These are phyloP conservation scores for Chalciporus sphaerocephalus DNA, from an alignment of 768 basidiomycete species.

Conservation along the genomic window DNA sequence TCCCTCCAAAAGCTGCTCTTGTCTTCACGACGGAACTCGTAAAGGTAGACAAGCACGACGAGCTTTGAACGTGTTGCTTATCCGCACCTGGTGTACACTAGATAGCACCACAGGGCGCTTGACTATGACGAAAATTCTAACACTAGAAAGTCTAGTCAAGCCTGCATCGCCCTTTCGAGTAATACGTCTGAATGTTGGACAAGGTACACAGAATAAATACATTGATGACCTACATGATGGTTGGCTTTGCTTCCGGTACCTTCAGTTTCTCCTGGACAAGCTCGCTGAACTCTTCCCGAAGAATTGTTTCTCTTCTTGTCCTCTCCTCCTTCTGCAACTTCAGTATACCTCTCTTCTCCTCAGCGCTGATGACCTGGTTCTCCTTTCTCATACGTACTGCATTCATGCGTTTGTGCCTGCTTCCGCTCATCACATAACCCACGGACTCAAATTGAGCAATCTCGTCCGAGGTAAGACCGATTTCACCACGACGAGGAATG, in stretches of 20 bases:
- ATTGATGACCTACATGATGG: slow-evolving; percentile 5
- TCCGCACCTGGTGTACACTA: not conserved
- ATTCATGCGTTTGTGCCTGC: slow-evolving; percentile 94
- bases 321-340: slow-evolving; percentile 94
- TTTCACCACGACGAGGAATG: slow-evolving; percentile 98
- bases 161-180: not conserved
- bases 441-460: slow-evolving; percentile 85
- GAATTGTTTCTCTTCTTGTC: slow-evolving; percentile 81
- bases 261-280: slow-evolving; percentile 75
- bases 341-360: slow-evolving; percentile 94
- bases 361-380: slow-evolving; percentile 98
- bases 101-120: not conserved
- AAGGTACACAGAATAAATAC: not conserved
- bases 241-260: slow-evolving; percentile 33
- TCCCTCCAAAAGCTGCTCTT: slow-evolving; percentile 75
- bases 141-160: not conserved
- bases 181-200: not conserved
- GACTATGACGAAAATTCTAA: not conserved
- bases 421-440: slow-evolving; percentile 98
- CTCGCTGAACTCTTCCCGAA: slow-evolving; percentile 87
- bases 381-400: slow-evolving; percentile 98
- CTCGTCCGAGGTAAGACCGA: slow-evolving; percentile 83
- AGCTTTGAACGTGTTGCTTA: slow-evolving; percentile 40
- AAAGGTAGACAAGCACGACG: slow-evolving; percentile 49
- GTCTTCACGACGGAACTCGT: slow-evolving; percentile 86